Base-by-base conservation (phyloP, 768 basidiomycete genomes). In the Panaeolus papilionaceus region DNA sequence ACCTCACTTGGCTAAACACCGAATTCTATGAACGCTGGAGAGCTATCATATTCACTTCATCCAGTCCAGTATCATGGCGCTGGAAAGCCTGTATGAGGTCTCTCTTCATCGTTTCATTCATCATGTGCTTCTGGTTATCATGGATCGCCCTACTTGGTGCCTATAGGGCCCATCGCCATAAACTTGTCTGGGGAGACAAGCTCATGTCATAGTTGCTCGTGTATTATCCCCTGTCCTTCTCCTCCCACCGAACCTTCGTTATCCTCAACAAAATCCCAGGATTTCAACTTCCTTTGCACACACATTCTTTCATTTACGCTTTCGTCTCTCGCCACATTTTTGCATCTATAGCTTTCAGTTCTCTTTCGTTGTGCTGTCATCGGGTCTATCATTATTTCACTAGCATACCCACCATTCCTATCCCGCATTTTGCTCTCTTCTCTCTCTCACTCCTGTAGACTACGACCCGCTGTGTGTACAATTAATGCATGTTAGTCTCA, bases 181-280 rank as follows among this genome's bases (percentile, higher is more conserved):
- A 91, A 47, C 85, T 92, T 23, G 86, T 94, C 14, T 94, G 92
- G 91, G 92, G 92, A 63, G 91, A 92, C 72, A 85, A 88, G 63
- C 81, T 94, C 66, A 90, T 93, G 85, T 91, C 88, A 54, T 93
- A 76, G 83, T 4, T 38, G 4, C 14, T 38, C n/a, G 11, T 8
- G 20, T 33, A 33, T 33, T 5, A 33, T 33, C 33, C 33, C 33
- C 38, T 63, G 49, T 40, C 20, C 51, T 14, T 9, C 38, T 11
- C 20, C 47, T 12, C 47, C n/a, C 47, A 49, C 20, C 11, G 47
- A 18, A 44, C 16, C 42, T 44, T 44, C 42, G 42, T 33, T 44
- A 23, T 49, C 47, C 7, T 9, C 47, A 49, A 49, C 63, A 39
- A 38, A 45, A 44, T 68, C 42, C 20, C 23, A 49, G 47, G 47